These are phyloP conservation scores for Sugiyamaella novakii DNA, from an alignment of 1,139 yeast species.

Conservation along the genomic window DNA sequence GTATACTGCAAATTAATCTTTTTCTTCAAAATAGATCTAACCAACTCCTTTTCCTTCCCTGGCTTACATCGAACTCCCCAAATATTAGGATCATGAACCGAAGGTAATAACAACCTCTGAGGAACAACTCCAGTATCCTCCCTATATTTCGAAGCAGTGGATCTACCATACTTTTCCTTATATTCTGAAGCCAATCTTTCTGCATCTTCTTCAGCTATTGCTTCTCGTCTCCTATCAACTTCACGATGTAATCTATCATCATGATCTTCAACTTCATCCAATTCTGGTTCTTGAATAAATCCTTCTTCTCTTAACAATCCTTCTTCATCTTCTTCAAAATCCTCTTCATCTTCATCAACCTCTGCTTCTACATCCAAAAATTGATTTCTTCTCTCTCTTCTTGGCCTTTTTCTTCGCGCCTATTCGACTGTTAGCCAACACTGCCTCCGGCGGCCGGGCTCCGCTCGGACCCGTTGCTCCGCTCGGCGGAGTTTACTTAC, in stretches of 20 bases:
- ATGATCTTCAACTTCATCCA: slow-evolving; percentile 65
- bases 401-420: slow-evolving; percentile 65
- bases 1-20: slow-evolving; percentile 67
- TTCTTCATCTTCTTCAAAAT: slow-evolving; percentile 90
- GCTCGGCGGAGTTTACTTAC: slow-evolving; percentile 36
- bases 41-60: slow-evolving; percentile 90
- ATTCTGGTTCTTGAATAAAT: slow-evolving; percentile 46
- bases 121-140: slow-evolving; percentile 91
- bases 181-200: slow-evolving; percentile 91
- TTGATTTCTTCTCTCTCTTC: slow-evolving; percentile 75
- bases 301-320: slow-evolving; percentile 78
- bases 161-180: slow-evolving; percentile 89
- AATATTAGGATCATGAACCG: slow-evolving; percentile 93
- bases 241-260: slow-evolving; percentile 84
- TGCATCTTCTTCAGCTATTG: slow-evolving; percentile 92
- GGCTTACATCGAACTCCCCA: slow-evolving; percentile 95
- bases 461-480: slow-evolving; percentile 35
- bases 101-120: slow-evolving; percentile 88
- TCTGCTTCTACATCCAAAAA: slow-evolving; percentile 99
- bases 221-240: slow-evolving; percentile 86
- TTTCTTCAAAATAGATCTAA: slow-evolving; percentile 79
- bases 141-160: slow-evolving; percentile 77
- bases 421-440: slow-evolving; percentile 41
- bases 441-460: slow-evolving; percentile 29
- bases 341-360: slow-evolving; percentile 98